Evolutionary conservation across 75 land plant genomes (phyloP), one percentile per base, ranked within the genome.

Genomic region (Isoetes taiwanensis): DNA sequence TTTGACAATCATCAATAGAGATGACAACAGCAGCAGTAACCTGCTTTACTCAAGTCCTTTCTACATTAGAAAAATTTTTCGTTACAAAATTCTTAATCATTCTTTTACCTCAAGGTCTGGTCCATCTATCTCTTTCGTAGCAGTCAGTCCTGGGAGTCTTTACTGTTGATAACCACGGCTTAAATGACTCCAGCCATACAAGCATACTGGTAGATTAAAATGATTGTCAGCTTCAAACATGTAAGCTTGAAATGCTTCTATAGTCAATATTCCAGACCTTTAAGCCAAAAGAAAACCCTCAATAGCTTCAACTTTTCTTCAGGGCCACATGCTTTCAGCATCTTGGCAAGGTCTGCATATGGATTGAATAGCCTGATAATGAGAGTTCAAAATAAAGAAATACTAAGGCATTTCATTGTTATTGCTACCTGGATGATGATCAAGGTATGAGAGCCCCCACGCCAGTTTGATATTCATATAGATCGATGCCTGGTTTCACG

Each of bases 51-150:
- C n/a, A n/a, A n/a, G n/a, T n/a, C n/a, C n/a, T n/a, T n/a, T n/a
- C n/a, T n/a, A n/a, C n/a, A n/a, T n/a, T n/a, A n/a, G n/a, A n/a
- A n/a, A n/a, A n/a, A n/a, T n/a, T n/a, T n/a, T n/a, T n/a, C n/a
- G n/a, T n/a, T n/a, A n/a, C n/a, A n/a, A n/a, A n/a, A n/a, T n/a
- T n/a, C n/a, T n/a, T n/a, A n/a, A n/a, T n/a, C n/a, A n/a, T n/a
- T n/a, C n/a, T n/a, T n/a, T n/a, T 71, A 71, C 74, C 74, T 67
- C 64, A 24, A 62, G 67, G 6, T 71, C 58, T n/a, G 74, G 74
- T 25, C 57, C 72, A 52, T 68, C 72, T 10, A 71, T 41, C 28
- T n/a, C n/a, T n/a, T n/a, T 71, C 72, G 14, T 66, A 16, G 37
- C 74, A 67, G 31, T 71, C 72, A 25, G 20, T 30, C 33, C 23